Percentiles rank a stretch among this genome's conserved stretches.
These are phyloP conservation scores for Plasmodium knowlesi DNA, from an alignment of 169 alveolate genomes.

Conservation along the genomic window DNA sequence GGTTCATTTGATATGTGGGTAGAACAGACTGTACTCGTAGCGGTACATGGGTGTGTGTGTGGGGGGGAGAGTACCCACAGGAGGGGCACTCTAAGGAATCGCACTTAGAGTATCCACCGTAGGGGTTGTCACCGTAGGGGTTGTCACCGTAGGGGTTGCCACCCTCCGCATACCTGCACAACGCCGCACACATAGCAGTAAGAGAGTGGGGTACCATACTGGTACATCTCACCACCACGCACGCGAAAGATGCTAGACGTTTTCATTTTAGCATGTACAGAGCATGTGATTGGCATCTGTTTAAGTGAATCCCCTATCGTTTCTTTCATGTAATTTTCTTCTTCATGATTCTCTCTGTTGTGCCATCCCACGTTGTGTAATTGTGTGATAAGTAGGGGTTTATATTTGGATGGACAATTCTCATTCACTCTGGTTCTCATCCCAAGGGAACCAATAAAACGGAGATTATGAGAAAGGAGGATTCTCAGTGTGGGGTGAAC, in stretches of 20 bases:
- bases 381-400: background rate
- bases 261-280: background rate
- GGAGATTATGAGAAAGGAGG: background rate
- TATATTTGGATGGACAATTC: background rate
- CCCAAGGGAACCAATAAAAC: background rate
- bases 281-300: background rate
- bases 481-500: background rate
- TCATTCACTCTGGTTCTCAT: background rate
- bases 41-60: too few species aligned
- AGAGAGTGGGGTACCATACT: background rate
- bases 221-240: background rate
- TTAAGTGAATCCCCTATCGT: background rate
- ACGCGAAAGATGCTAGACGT: background rate
- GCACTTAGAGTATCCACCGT: background rate
- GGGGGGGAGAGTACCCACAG: too few species aligned
- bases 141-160: background rate
- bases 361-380: background rate
- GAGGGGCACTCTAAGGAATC: background rate
- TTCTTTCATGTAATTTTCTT: background rate
- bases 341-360: background rate
- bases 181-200: background rate
- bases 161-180: background rate
- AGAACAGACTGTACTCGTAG: background rate
- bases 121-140: background rate
- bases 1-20: background rate